Evolutionary conservation across 805 yeast genomes (phyloP).

Genomic region (Candida methanosorbosa): DNA sequence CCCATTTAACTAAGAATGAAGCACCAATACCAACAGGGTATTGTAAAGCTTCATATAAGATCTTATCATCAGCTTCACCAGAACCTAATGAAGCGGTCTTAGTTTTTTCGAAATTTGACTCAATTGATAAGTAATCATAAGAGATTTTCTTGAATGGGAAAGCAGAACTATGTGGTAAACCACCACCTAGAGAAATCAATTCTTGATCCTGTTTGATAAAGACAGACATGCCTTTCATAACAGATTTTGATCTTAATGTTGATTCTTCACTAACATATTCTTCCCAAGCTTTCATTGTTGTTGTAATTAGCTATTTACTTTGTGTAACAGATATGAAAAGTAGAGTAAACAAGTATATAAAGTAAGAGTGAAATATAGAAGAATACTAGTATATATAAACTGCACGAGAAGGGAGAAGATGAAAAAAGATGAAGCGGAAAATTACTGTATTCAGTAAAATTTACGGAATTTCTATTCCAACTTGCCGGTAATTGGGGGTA

Average conservation of each 20-base stretch:
- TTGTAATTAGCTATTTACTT: not conserved
- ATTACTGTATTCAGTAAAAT: too few relatives aligned
- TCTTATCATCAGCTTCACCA: constrained; percentile 9
- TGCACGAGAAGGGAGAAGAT: too few relatives aligned
- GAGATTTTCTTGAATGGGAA: constrained; percentile 35
- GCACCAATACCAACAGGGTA: constrained; percentile 44
- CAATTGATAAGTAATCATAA: constrained; percentile 27
- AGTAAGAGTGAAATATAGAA: too few relatives aligned
- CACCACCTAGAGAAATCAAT: constrained; percentile 46
- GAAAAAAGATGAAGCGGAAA: too few relatives aligned
- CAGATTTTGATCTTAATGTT: constrained; percentile 17
- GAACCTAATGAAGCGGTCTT: constrained; percentile 24
- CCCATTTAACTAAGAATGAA: constrained; percentile 30
- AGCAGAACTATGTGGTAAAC: constrained; percentile 43
- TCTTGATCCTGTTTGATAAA: constrained; percentile 11
- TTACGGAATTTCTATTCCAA: too few relatives aligned
- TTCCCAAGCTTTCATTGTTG: constrained; percentile 9
- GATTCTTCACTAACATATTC: constrained; percentile 19
- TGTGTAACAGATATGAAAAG: too few relatives aligned
- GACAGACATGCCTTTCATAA: constrained; percentile 16
- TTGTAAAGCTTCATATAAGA: constrained; percentile 40
- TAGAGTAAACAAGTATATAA: too few relatives aligned
- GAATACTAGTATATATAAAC: too few relatives aligned
- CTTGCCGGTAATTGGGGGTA: too few relatives aligned
- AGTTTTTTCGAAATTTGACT: constrained; percentile 33